Evolutionary conservation across 2,329 filamentous ascomycete genomes (phyloP), one percentile per base, ranked within the genome.

Genomic region (Aspergillus aculeatus): DNA sequence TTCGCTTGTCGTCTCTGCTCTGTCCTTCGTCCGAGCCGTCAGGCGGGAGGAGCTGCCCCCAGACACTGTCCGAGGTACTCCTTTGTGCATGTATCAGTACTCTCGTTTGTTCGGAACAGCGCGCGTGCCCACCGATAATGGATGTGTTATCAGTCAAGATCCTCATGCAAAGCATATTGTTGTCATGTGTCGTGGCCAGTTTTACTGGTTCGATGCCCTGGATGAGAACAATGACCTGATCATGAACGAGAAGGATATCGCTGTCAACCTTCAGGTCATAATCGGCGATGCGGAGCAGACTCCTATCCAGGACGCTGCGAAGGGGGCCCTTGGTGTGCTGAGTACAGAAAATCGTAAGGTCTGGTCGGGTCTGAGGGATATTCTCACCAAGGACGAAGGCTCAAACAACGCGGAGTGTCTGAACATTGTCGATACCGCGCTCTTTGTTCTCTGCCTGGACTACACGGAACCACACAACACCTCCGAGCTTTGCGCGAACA

Each of bases 121-220:
- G 50, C 87, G 95, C 66, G 91, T 99, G 9, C 95, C 95, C 0
- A 98, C 94, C 0, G 91, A 96, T 31, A 89, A 95, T 72, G 95
- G 95, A 5, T 99, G 95, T 73, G 90, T 96, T 68, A 98, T 99
- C 69, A 92, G 93, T 64, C 93, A 98, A 73, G 93, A 98, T 69
- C 90, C 92, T 0, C 86, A 88, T n/a, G 91, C 94, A 3, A 96
- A 92, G 78, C 95, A 99, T 74, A 82, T 99, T 41, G 90, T 97
- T 10, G 92, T 98, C 48, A 84, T 98, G 77, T 96, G 92, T 72
- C 91, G 94, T 65, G 95, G 95, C 1, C 95, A 99, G 67, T 93
- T 98, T 71, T 99, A 99, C 77, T 98, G 94, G 94, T 99, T 99
- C 69, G 95, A 99, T 75, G 93, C 97, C 2, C 81, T 99, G 19